Percentiles rank a stretch among this genome's conserved stretches.
Evolutionary conservation across 2,329 filamentous ascomycete genomes (phyloP).

Genomic region (Tricladium varicosporioides): DNA sequence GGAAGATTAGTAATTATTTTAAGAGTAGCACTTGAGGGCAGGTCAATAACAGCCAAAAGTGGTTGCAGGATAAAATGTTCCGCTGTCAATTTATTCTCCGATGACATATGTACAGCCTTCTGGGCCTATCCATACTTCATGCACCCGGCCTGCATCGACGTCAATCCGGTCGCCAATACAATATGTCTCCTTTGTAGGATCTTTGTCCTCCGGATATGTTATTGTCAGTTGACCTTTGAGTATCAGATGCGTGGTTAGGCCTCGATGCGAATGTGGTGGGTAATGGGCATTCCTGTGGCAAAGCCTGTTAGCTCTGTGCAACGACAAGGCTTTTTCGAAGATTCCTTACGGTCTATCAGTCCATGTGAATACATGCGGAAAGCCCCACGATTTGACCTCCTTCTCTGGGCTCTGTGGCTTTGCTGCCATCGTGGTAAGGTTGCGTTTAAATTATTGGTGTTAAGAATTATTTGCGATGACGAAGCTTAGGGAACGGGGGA

Average conservation of each 20-base stretch:
- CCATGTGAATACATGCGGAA: constrained; percentile 69
- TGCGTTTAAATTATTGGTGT: not conserved
- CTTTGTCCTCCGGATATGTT: constrained; percentile 58
- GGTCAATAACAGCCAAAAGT: too few relatives aligned
- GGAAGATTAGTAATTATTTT: too few relatives aligned
- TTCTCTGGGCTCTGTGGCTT: constrained; percentile 52
- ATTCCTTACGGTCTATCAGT: constrained; percentile 61
- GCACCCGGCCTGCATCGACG: constrained; percentile 60
- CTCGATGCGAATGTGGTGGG: constrained; percentile 61
- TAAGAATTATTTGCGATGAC: not conserved
- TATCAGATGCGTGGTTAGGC: constrained; percentile 68
- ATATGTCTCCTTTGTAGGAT: constrained; percentile 55
- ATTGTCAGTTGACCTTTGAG: constrained; percentile 64
- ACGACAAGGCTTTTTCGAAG: not conserved
- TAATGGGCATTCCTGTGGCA: constrained; percentile 62
- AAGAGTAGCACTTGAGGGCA: too few relatives aligned
- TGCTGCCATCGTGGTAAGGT: constrained; percentile 14
- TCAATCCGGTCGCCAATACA: constrained; percentile 62
- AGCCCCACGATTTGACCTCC: constrained; percentile 68
- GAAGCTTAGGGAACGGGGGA: not conserved
- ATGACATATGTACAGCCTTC: constrained; percentile 68
- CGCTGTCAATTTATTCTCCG: constrained; percentile 46
- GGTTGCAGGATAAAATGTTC: too few relatives aligned
- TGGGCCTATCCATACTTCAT: constrained; percentile 68
- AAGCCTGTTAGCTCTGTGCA: constrained; percentile 17